Conservation (phyloP, 2,329 filamentous ascomycete genomes). For the Dactylellina haptotyla region DNA sequence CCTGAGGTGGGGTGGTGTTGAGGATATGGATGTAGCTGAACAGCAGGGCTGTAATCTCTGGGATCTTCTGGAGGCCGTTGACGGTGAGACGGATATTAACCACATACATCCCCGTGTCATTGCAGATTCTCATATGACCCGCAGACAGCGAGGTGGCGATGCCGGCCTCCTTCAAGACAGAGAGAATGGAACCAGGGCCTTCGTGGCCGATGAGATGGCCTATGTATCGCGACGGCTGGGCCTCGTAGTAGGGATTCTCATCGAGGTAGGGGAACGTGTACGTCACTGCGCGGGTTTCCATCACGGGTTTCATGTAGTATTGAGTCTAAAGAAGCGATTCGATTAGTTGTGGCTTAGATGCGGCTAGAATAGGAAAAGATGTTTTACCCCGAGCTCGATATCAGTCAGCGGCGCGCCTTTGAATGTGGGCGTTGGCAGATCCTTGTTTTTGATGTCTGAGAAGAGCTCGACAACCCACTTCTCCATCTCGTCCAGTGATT, state of each 20-base stretch:
- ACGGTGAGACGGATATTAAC: constrained; percentile 83
- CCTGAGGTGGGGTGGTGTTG: constrained; percentile 78
- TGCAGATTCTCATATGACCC: constrained; percentile 78
- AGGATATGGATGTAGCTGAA: constrained; percentile 94
- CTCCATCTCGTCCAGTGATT: constrained; percentile 82
- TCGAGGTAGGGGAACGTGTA: constrained; percentile 87
- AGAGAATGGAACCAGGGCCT: constrained; percentile 88
- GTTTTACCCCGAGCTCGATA: constrained; percentile 66
- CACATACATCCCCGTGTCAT: constrained; percentile 82
- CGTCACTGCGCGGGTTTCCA: constrained; percentile 82
- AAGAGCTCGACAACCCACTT: constrained; percentile 86
- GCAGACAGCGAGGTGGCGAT: constrained; percentile 87
- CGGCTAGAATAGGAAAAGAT: neutral
- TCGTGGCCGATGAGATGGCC: constrained; percentile 92
- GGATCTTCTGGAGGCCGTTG: constrained; percentile 68
- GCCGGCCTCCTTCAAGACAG: constrained; percentile 87
- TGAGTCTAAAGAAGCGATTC: constrained; percentile 65
- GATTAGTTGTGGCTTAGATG: neutral
- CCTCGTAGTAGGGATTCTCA: constrained; percentile 80
- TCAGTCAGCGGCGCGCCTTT: constrained; percentile 69
- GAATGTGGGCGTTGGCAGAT: constrained; percentile 67
- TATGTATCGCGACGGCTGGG: constrained; percentile 84
- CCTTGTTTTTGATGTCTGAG: constrained; percentile 81
- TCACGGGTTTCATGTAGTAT: constrained; percentile 88
- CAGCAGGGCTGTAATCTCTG: constrained; percentile 75